Percentiles rank a stretch among this genome's conserved stretches.
Conservation (phyloP, 2,329 filamentous ascomycete species). For the Botrytis fabae region DNA sequence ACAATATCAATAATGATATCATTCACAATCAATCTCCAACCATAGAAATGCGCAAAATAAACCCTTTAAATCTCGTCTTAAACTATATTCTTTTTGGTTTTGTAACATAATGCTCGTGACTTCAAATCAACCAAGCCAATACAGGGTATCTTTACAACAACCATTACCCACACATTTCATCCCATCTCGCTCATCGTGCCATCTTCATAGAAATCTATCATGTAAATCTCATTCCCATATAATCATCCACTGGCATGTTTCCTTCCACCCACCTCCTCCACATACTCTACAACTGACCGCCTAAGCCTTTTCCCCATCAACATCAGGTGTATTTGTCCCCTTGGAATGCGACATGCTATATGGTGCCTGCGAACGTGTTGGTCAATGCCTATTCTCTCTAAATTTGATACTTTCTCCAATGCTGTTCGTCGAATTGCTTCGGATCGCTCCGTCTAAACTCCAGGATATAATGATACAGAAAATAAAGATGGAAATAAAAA, state of each 20-base stretch:
- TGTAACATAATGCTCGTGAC: neutral
- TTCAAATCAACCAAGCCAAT: neutral
- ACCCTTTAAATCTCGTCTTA: neutral
- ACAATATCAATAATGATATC: neutral
- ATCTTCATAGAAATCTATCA: neutral
- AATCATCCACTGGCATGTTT: neutral
- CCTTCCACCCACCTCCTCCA: neutral
- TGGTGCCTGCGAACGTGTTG: slow-evolving; percentile 33
- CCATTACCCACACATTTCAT: neutral
- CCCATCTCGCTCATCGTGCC: too few species aligned
- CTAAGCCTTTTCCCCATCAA: slow-evolving; percentile 20
- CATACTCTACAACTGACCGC: neutral
- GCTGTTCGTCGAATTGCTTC: neutral
- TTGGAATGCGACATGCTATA: slow-evolving; percentile 42
- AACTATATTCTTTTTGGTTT: neutral
- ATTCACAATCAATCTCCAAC: neutral
- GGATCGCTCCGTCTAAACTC: neutral
- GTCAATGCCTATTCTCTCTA: slow-evolving; percentile 14
- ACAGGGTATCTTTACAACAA: slow-evolving; percentile 2
- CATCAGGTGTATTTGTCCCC: slow-evolving; percentile 37
- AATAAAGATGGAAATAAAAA: neutral
- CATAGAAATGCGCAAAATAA: neutral
- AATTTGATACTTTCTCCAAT: neutral
- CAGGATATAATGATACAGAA: slow-evolving; percentile 2
- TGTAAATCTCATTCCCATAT: neutral